Evolutionary conservation across 805 yeast species (phyloP).

Genomic region (Wickerhamomyces silvicola): DNA sequence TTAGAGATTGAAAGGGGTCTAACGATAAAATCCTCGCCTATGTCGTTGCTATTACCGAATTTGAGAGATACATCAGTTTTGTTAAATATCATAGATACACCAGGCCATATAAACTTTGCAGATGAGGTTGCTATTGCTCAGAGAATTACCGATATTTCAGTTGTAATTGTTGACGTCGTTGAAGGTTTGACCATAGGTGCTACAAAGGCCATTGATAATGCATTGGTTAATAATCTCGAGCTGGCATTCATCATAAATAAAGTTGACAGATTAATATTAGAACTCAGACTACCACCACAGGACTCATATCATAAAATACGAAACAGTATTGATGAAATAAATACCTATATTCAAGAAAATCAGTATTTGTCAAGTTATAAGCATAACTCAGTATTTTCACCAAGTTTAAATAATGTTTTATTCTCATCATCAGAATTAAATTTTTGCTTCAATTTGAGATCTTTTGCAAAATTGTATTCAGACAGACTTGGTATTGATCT

Average conservation of each 20-base stretch:
- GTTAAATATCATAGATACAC: constrained; percentile 71
- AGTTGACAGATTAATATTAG: constrained; percentile 78
- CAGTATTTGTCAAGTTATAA: constrained; percentile 22
- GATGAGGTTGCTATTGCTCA: constrained; percentile 65
- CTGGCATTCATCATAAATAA: constrained; percentile 68
- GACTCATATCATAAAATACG: constrained; percentile 70
- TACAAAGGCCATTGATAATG: constrained; percentile 44
- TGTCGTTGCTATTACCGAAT: constrained; percentile 53
- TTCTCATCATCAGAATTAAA: constrained; percentile 66
- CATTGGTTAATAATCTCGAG: constrained; percentile 42
- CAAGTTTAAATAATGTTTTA: constrained; percentile 57
- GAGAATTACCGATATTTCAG: constrained; percentile 55
- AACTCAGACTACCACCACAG: constrained; percentile 63
- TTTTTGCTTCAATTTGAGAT: constrained; percentile 58
- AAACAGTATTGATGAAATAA: constrained; percentile 56
- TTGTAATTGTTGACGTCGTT: constrained; percentile 73
- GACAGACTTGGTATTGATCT: constrained; percentile 25
- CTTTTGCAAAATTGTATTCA: constrained; percentile 51
- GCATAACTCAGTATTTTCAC: constrained; percentile 37
- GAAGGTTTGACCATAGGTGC: constrained; percentile 72
- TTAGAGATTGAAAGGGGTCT: constrained; percentile 68
- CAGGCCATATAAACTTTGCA: constrained; percentile 83
- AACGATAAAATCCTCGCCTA: constrained; percentile 56
- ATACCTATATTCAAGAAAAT: constrained; percentile 38
- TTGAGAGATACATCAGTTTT: constrained; percentile 47